A percentile compares a stretch with the other conserved stretches of the same genome.
Evolutionary conservation across 345 rosid species (phyloP).

Genomic region (Citrus medica): DNA sequence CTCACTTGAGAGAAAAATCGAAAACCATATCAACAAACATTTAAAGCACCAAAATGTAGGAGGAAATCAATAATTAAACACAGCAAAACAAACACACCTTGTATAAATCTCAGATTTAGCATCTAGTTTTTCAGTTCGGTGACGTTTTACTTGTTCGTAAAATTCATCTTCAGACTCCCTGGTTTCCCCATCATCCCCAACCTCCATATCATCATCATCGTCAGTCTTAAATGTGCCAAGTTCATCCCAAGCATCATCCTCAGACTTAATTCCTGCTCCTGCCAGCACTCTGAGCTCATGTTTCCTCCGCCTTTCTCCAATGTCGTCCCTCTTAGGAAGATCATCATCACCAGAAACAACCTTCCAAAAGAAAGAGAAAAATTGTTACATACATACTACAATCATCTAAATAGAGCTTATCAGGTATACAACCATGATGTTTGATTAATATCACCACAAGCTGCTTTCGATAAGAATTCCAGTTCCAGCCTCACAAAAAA

Average conservation of each 20-base stretch:
- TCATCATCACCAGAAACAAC: constrained; percentile 85
- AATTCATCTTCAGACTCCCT: constrained; percentile 61
- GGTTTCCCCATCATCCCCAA: constrained; percentile 7
- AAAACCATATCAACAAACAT: background rate
- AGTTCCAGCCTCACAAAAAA: background rate
- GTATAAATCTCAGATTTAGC: constrained; percentile 62
- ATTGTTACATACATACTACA: background rate
- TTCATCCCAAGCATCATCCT: constrained; percentile 48
- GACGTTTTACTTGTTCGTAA: constrained; percentile 53
- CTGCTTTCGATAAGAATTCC: background rate
- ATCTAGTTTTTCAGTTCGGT: constrained; percentile 58
- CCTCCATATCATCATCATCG: constrained; percentile 22
- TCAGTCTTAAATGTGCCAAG: constrained; percentile 23
- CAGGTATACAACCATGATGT: background rate
- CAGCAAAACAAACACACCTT: constrained; percentile 36
- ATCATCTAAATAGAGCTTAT: background rate
- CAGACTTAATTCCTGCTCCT: constrained; percentile 67
- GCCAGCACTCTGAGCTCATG: constrained; percentile 80
- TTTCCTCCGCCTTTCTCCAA: constrained; percentile 91
- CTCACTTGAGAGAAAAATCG: background rate
- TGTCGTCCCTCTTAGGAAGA: constrained; percentile 84
- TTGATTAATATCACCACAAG: background rate
- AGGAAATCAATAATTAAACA: background rate
- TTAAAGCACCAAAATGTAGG: background rate
- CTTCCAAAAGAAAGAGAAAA: constrained; percentile 28